phyloP scores from a whole-genome alignment of 768 basidiomycete species.

The Boletus subcaerulescens region DNA sequence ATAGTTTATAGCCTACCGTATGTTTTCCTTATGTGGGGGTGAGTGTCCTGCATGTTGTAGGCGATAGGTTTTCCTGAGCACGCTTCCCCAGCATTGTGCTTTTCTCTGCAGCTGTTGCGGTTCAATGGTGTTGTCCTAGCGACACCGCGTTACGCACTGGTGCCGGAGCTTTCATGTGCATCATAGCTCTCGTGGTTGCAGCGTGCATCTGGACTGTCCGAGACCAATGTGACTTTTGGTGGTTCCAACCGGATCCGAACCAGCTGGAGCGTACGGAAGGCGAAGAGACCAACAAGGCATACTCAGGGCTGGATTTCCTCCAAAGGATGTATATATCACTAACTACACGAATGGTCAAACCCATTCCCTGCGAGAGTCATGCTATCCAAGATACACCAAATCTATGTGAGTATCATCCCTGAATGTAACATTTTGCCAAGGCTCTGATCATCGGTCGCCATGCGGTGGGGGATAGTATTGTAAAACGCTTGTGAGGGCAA shows the following conservation, averaged over 20 bases:
- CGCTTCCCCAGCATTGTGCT: too few species aligned
- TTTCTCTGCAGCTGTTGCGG: too few species aligned
- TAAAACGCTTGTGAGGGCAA: too few species aligned
- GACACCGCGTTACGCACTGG: constrained; percentile 25
- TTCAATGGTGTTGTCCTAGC: too few species aligned
- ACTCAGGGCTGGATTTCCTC: background rate
- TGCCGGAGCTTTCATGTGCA: constrained; percentile 30
- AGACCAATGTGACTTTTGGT: constrained; percentile 17
- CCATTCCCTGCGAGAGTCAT: background rate
- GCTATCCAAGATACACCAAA: background rate
- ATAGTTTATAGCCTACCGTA: constrained; percentile 55
- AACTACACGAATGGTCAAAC: background rate
- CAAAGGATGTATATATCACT: background rate
- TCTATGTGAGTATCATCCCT: too few species aligned
- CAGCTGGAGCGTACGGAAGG: background rate
- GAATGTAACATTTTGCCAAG: too few species aligned
- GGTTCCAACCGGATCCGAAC: constrained; percentile 24
- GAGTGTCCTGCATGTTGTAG: too few species aligned
- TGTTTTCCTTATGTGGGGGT: constrained; percentile 60
- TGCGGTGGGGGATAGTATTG: too few species aligned
- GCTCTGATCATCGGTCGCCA: too few species aligned
- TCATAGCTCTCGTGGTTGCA: constrained; percentile 33
- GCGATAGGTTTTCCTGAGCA: too few species aligned
- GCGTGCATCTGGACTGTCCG: constrained; percentile 42
- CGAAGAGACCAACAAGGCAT: background rate